A percentile compares a stretch with the other conserved stretches of the same genome.
phyloP scores from a whole-genome alignment of 2,329 filamentous ascomycete species.

The Lachnellula arida region DNA sequence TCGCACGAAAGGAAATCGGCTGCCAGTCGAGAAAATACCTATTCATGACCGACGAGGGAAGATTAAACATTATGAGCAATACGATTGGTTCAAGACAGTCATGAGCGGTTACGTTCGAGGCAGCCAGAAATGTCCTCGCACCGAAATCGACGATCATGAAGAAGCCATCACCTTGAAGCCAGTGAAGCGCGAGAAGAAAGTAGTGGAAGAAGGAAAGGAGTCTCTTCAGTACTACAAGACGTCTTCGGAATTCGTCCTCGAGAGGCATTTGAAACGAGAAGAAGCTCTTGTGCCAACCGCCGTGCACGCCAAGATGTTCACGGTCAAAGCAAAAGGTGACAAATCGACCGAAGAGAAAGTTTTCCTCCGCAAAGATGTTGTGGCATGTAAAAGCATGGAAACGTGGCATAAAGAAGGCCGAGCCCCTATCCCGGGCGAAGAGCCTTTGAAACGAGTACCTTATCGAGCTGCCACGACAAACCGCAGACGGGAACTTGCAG shows the following conservation, averaged over 20 bases:
- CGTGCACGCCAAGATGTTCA: conserved; percentile 68
- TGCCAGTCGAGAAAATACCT: conserved; percentile 74
- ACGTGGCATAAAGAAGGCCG: conserved; percentile 98
- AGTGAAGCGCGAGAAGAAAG: conserved; percentile 66
- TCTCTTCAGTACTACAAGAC: conserved; percentile 86
- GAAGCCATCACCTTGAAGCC: conserved; percentile 72
- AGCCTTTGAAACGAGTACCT: conserved; percentile 80
- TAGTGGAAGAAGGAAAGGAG: conserved; percentile 68
- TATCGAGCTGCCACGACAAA: conserved; percentile 88
- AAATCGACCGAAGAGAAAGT: conserved; percentile 74
- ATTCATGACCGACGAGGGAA: conserved; percentile 75
- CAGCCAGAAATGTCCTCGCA: conserved; percentile 48
- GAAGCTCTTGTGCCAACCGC: conserved; percentile 74
- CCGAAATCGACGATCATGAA: conserved; percentile 73
- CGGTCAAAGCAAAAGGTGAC: conserved; percentile 67
- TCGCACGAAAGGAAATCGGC: conserved; percentile 79
- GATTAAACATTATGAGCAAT: conserved; percentile 68
- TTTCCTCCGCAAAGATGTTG: conserved; percentile 72
- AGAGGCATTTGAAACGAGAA: conserved; percentile 83
- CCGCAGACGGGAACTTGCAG: conserved; percentile 82
- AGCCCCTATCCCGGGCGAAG: conserved; percentile 62
- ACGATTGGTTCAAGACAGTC: conserved; percentile 83
- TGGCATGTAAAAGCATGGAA: conserved; percentile 83
- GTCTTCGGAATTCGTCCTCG: conserved; percentile 78
- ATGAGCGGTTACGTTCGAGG: conserved; percentile 67